Base-by-base conservation (phyloP, 495 filamentous ascomycete genomes). In the Astrothelium subdiscretum region DNA sequence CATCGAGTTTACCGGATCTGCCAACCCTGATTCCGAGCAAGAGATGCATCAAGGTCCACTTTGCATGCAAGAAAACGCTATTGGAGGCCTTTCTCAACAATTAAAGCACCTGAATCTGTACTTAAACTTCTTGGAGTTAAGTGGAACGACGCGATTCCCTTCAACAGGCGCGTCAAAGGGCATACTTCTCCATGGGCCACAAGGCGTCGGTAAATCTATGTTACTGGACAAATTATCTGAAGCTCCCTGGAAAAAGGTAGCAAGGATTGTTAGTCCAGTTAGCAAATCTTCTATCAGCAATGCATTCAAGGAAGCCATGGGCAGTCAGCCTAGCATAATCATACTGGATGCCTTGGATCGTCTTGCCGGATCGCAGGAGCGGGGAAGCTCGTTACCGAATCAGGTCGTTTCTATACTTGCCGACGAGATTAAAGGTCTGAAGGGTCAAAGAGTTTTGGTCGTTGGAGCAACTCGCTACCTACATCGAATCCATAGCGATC, bases 311-410 rank as follows among this genome's bases (percentile, higher is more conserved):
- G 83, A 87, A 62, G 92, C 94, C 11, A 74, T 76, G 57, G 78
- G 79, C 5, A 78, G 80, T 63, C 85, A 91, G 70, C 91, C 94
- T 0, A 90, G 90, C 65, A 80, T 94, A 4, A 80, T 98, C 32
- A 75, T 95, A 15, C 86, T 97, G 42, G 91, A 97, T 70, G 80
- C 90, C 62, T 73, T 97, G 31, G 88, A 96, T 58, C 78, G 78
- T 59, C 74, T 96, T 29, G 87, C 89, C 57, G 83, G 83, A 15
- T 90, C 86, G 58, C 72, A 76, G 62, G 72, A 74, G 57, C 32
- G 15, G 29, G 62, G 38, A 18, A 58, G 42, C 4, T 66, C 70
- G 22, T 73, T 73, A 22, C 59, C 58, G 3, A 59, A 62, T 11
- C 51, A 60, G 32, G 12, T 79, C 20, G 71, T 72, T 1, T 66